phyloP scores from a whole-genome alignment of 495 filamentous ascomycete species.

The Thermochaetoides thermophila region DNA sequence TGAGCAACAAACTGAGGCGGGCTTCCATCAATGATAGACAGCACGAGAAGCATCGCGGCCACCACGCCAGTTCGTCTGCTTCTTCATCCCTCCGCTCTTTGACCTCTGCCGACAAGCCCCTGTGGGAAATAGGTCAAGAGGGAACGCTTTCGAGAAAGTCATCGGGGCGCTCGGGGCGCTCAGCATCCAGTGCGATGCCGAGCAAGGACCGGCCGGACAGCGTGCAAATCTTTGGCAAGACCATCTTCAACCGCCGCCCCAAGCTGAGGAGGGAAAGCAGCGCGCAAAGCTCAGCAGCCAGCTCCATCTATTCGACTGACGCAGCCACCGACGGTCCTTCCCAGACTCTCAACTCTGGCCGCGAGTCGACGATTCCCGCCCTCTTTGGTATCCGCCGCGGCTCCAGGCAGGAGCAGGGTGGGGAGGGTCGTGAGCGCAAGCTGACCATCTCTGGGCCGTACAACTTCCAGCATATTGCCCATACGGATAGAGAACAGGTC shows the following conservation, averaged over 20 bases:
- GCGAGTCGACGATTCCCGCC: slow-evolving; percentile 28
- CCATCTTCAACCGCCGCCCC: slow-evolving; percentile 31
- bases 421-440: slow-evolving; percentile 20
- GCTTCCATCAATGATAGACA: slow-evolving; percentile 29
- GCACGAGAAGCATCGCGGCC: too few species aligned
- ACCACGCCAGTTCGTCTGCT: slow-evolving; percentile 32
- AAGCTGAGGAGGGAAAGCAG: slow-evolving; percentile 29
- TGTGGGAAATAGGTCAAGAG: slow-evolving; percentile 30
- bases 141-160: slow-evolving; percentile 33
- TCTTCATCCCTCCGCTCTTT: slow-evolving; percentile 31
- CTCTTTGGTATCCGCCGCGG: slow-evolving; percentile 28
- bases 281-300: slow-evolving; percentile 23
- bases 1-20: slow-evolving; percentile 35
- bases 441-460: slow-evolving; percentile 64
- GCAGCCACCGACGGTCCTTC: slow-evolving; percentile 12
- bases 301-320: slow-evolving; percentile 27
- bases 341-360: slow-evolving; percentile 9
- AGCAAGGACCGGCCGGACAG: slow-evolving; percentile 36
- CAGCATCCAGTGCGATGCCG: slow-evolving; percentile 30
- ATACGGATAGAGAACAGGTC: slow-evolving; percentile 53
- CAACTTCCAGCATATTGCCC: slow-evolving; percentile 78
- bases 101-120: slow-evolving; percentile 23
- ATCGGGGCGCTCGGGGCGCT: slow-evolving; percentile 34
- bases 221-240: slow-evolving; percentile 38
- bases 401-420: slow-evolving; percentile 17